Base-by-base conservation (phyloP, 495 filamentous ascomycete species). In the Podospora fimiseda region DNA sequence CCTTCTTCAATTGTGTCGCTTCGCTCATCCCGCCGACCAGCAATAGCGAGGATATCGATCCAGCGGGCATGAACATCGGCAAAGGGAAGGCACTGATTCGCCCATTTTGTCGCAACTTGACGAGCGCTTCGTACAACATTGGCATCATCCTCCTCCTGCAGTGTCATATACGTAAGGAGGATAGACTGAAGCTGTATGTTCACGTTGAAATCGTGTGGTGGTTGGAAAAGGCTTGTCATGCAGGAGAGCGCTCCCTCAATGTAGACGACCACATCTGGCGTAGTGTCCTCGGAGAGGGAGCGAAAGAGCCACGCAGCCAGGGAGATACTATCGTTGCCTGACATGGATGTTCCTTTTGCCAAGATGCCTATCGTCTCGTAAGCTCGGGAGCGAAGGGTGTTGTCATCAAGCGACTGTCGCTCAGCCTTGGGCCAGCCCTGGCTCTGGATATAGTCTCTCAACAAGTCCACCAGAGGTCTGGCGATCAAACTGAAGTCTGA, bases 1-100 rank as follows among this genome's bases (percentile, higher is more conserved):
- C 88, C 93, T 69, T 98, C 92, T 64, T 97, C 93, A 0, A 88
- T 66, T 0, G 95, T 82, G 61, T 96, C 92, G 38, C 84, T 85
- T 43, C 86, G 78, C 60, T 89, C 84, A 30, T 76, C 73, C 3
- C 73, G 70, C 1, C 78, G 77, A 16, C 75, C 76, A 33, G 84
- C 80, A 39, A 94, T 67, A 38, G 90, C 90, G 55, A 96, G 75
- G 24, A 96, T 74, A 68, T 95, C 80, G 43, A 94, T 86, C 89
- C 89, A 97, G 41, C 92, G 81, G 37, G 85, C 93, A 18, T 82
- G 74, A 11, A 89, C 76, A 61, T 94, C 89, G 33, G 70, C 74
- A 55, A 86, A 96, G 2, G 85, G 82, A 9, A 98, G 74, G 60
- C 89, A 95, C n/a, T 86, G 76, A 59, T 96, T 96, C 2, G 90